Evolutionary conservation across 106 monocot species (phyloP), one percentile per base, ranked within the genome.

Genomic region (Posidonia australis): DNA sequence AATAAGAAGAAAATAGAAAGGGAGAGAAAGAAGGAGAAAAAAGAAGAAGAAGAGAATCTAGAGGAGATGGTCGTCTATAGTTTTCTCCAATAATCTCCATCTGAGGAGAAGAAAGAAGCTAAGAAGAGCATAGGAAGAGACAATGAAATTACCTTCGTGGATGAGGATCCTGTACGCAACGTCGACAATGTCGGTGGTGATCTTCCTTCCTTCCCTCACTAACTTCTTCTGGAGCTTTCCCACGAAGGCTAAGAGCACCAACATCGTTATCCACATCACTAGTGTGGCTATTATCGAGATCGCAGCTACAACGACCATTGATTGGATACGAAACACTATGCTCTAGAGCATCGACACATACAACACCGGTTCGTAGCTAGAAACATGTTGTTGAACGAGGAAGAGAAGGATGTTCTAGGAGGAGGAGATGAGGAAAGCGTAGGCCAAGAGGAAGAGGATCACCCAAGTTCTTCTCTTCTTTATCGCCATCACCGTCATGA

Each of bases 391-490:
- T 3, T 36, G 1, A 45, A 46, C 12, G 72, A 13, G 51, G 74
- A 6, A 9, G 65, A 76, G 60, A 68, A 90, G 67, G 46, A 90
- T 74, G 60, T 68, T 75, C 96, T 90, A 96, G 43, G 78, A 84
- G 54, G 77, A 86, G 70, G 51, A 82, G 77, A 96, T 73, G 47
- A 96, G 78, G 43, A 76, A 21, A 51, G 80, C 76, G 84, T 96
- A 90, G 56, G 82, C 86, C 53, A 82, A 32, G 67, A 96, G 74
- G 84, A 96, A 90, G 64, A 90, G 77, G 51, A 61, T 58, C 0
- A 77, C 82, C 96, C 96, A 96, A 5, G 84, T 90, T 10, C 85
- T 60, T 44, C 89, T 68, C 76, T 81, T 83, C 73, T 72, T 73
- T 44, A 83, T 47, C 46, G 72, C 80, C 27, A 41, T 45, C 57